These are phyloP conservation scores for Coemansia sp. DNA, from an alignment of 192 early-diverging fungal genomes.

Conservation along the genomic window DNA sequence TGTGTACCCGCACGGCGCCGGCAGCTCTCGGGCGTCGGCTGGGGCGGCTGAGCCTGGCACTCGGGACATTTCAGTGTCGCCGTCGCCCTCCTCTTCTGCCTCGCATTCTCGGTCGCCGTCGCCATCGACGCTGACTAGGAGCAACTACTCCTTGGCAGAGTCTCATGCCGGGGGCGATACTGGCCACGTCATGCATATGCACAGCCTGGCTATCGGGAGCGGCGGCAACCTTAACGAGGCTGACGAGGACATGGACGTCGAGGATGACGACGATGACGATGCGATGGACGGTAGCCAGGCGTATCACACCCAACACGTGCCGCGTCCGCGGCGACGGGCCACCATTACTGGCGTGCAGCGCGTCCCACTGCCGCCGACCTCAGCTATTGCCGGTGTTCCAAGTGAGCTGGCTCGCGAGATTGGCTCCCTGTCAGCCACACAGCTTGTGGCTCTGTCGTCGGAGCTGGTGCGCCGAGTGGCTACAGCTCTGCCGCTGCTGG, in stretches of 20 bases:
- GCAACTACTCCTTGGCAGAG: neutral
- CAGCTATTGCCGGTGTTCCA: neutral
- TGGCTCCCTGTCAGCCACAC: constrained; percentile 31
- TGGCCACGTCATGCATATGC: neutral
- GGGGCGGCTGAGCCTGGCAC: constrained; percentile 31
- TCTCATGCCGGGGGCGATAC: neutral
- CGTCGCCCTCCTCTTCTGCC: constrained; percentile 27
- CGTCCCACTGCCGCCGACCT: neutral
- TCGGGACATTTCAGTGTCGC: constrained; percentile 50
- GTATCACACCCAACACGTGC: neutral
- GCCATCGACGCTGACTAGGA: neutral
- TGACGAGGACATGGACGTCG: constrained; percentile 16
- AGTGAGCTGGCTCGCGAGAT: constrained; percentile 21
- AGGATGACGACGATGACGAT: constrained; percentile 10
- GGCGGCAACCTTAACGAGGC: constrained; percentile 5
- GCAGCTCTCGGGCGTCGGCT: constrained; percentile 7
- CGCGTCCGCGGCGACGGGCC: constrained; percentile 37
- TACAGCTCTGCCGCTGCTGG: constrained; percentile 35
- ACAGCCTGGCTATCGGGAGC: neutral
- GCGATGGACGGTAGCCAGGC: neutral
- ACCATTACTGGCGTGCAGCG: constrained; percentile 32
- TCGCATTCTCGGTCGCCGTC: neutral
- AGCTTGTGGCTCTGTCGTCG: constrained; percentile 50
- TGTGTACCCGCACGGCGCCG: constrained; percentile 23
- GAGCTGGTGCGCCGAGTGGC: constrained; percentile 51